Base-by-base conservation (phyloP, 305 asterid species). In the Fraxinus velutina region DNA sequence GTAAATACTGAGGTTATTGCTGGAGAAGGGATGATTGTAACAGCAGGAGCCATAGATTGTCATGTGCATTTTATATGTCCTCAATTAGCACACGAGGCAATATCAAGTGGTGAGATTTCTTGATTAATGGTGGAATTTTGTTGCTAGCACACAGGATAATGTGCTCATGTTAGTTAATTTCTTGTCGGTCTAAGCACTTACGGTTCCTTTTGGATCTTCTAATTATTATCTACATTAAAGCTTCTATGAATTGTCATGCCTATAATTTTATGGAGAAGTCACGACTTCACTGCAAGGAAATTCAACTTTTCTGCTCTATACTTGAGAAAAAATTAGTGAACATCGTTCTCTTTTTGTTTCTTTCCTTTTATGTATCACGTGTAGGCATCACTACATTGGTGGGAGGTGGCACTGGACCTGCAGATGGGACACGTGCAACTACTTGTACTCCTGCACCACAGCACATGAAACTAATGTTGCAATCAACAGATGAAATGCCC, bases 41-140 rank as follows among this genome's bases (percentile, higher is more conserved):
- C 99, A 19, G 98, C 98, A 73, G 99, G 99, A 80, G 99, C 94
- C 37, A 85, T 95, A 84, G 98, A 95, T 85, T 93, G 99, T 88
- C 99, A 95, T 76, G 99, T 95, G 78, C 99, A 95, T 86, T 93
- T 93, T 81, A 95, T 93, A 87, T 95, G 99, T 89, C 99, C 99
- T 62, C 99, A 93, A 80, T 87, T 92, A 81, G 98, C 97, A 44
- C 85, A 84, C 81, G 99, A 93, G 87, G 96, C 99, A 79, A 85
- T 95, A 88, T 90, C 99, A 64, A 95, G 99, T 89, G 99, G 99
- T 95, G 82, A 87, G 93, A 76, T 81, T 83, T 86, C 74, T 64
- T 64, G 24, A 47, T 12, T 75, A 72, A 77, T 84, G 36, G 22
- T 34, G 68, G 13, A 39, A 30, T 57, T 83, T 73, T 50, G 27